phyloP scores from a whole-genome alignment of 2,329 filamentous ascomycete genomes.

The Monilinia polystroma region DNA sequence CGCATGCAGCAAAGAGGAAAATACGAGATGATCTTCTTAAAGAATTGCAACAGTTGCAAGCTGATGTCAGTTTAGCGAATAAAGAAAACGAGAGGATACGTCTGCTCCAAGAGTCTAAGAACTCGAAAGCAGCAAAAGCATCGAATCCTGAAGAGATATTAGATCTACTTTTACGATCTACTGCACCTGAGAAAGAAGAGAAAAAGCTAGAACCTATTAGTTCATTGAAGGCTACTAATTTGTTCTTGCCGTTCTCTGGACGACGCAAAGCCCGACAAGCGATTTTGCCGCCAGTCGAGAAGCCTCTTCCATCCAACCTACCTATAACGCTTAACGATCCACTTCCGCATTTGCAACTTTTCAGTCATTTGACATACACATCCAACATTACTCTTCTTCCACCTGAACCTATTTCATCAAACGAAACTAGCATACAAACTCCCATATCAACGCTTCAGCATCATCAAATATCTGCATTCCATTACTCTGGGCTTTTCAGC shows the following conservation, averaged over 20 bases:
- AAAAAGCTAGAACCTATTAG: constrained; percentile 30
- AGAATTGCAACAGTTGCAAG: constrained; percentile 56
- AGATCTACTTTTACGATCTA: constrained; percentile 35
- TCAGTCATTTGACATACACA: constrained; percentile 64
- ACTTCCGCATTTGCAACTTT: constrained; percentile 67
- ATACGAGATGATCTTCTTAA: constrained; percentile 53
- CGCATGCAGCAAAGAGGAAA: constrained; percentile 49
- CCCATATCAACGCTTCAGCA: constrained; percentile 48
- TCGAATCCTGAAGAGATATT: constrained; percentile 43
- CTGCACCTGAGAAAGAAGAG: constrained; percentile 26
- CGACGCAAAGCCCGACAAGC: constrained; percentile 33
- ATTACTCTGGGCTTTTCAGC: constrained; percentile 53
- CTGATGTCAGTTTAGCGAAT: constrained; percentile 57
- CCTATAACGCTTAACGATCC: constrained; percentile 63
- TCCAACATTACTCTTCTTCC: constrained; percentile 53
- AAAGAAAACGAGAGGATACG: constrained; percentile 59
- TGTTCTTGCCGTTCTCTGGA: constrained; percentile 39
- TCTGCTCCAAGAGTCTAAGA: constrained; percentile 42
- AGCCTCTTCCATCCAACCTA: constrained; percentile 59
- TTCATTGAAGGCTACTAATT: constrained; percentile 36
- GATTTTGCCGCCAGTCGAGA: constrained; percentile 41
- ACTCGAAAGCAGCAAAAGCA: constrained; percentile 44
- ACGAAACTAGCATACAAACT: constrained; percentile 28
- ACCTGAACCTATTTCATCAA: constrained; percentile 25
- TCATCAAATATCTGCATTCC: constrained; percentile 54